Evolutionary conservation across 805 yeast species (phyloP), one percentile per base, ranked within the genome.

Genomic region (Ogataea angusta): DNA sequence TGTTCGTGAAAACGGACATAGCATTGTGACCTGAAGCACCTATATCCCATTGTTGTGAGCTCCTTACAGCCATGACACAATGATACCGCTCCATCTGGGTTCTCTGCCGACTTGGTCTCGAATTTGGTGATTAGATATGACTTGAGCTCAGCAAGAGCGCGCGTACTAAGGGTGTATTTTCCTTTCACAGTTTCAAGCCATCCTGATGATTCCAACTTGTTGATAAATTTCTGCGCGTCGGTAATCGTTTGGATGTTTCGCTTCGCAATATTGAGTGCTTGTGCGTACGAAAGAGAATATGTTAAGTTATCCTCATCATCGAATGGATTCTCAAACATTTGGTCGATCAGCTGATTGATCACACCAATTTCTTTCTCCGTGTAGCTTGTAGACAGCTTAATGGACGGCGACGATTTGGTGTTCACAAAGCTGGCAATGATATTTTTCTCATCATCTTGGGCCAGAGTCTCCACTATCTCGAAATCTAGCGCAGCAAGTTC

Each of bases 61-160:
- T 70, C 75, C 19, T 62, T 58, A 56, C 87, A 81, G 12, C 74
- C 78, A 21, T 47, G 38, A 50, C 88, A 81, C 17, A 54, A 14
- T 10, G 67, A 56, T 2, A 77, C 51, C 14, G 67, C 62, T 2
- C 77, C 80, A 1, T 53, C 51, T 10, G 59, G 52, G 2, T 42
- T 52, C 4, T 53, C 62, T 2, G 46, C 32, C 1, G 53, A 35
- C 36, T 40, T 55, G 0, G 52, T 38, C 0, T 76, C 79, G 47
- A 62, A 75, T 18, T 70, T 62, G 21, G 70, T 72, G 2, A 66
- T 47, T 30, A 80, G 52, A 47, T 66, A 72, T 28, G 57, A 59
- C 39, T 68, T 65, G 31, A 80, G 59, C 48, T 80, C 86, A 10
- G 72, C 60, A 6, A 78, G 44, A 1, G 73, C 53, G 18, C 75